Evolutionary conservation across 1,284 basidiomycete genomes (phyloP), one percentile per base, ranked within the genome.

Genomic region (Phlebopus sp.): DNA sequence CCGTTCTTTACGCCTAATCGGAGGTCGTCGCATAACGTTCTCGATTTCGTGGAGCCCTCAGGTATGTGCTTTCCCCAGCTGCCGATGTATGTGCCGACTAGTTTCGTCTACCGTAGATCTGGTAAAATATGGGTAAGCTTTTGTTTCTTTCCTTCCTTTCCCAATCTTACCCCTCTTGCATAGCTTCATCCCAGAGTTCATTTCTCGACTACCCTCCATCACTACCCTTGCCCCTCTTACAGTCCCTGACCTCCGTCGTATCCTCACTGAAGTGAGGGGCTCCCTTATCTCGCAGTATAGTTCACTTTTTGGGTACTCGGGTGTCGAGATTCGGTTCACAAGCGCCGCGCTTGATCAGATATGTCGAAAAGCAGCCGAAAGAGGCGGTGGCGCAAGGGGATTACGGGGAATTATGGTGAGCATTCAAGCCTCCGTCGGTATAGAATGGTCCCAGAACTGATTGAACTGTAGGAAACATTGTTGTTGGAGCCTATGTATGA

Each of bases 161-260:
- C 15, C 44, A 18, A 53, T 52, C 19, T 46, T 44, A 6, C 15
- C 54, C 35, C 49, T 34, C 30, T 37, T 45, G 25, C 25, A 13
- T 27, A 88, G 86, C 1, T 87, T 97, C 54, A 97, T 98, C 49
- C 95, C 95, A 8, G 95, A 97, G 69, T 97, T 97, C 62, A 79
- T 96, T 35, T 93, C 91, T 18, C 87, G 95, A 27, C 69, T 97
- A 15, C 95, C 95, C 4, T 88, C 92, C 29, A 76, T 94, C 34
- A 92, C 93, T 1, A 84, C 91, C 0, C 77, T 98, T 9, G 71
- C 86, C 13, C 84, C 90, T 4, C 76, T 98, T 66, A 64, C 81
- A 70, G 60, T 75, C 59, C 45, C 77, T 32, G 95, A 97, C 63
- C 76, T 98, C 8, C 79, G 93, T n/a, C 81, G 86, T 10, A 90